Base-by-base conservation (phyloP, 495 filamentous ascomycete genomes). In the Xylaria intraflava region DNA sequence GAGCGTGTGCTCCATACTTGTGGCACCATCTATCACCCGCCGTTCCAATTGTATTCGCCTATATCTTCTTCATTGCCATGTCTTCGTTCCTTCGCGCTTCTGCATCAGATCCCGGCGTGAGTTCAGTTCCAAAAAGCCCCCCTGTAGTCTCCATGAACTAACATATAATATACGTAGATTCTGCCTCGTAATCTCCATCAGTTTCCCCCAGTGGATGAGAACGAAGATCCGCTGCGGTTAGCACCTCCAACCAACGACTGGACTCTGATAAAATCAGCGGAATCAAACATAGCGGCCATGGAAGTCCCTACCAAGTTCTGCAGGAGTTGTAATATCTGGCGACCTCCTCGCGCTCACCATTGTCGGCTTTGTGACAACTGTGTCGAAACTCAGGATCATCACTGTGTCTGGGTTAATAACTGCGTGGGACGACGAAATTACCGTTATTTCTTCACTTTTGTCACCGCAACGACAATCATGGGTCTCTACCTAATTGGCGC, bases 331-430 rank as follows among this genome's bases (percentile, higher is more conserved):
- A 87, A 87, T 60, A 88, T 97, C 56, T 98, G 93, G 93, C 87
- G 93, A 2, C 93, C 93, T 33, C 90, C 91, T 38, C 85, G 93
- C 24, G 90, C 88, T 59, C 94, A 97, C 64, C 93, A 98, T 68
- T 98, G 93, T 70, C 89, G 94, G 49, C 76, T 95, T 27, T 98
- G 93, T 65, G 91, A 98, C 70, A 95, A 92, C 65, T 98, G 93
- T 66, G 81, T 98, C 41, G 93, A 98, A 66, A 96, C 92, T 0
- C 90, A 96, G 59, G 93, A 98, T 64, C 93, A 98, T 62, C 93
- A 98, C 73, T 98, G 93, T 62, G 90, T 97, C 19, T 98, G 94
- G 94, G 82, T 98, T 46, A 98, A 98, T 71, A 98, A 97, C 67
- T 98, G 93, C 69, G 86, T 98, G 40, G 93, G 93, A 6, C 87